Evolutionary conservation across 805 yeast species (phyloP).

Genomic region (Candida boleticola): DNA sequence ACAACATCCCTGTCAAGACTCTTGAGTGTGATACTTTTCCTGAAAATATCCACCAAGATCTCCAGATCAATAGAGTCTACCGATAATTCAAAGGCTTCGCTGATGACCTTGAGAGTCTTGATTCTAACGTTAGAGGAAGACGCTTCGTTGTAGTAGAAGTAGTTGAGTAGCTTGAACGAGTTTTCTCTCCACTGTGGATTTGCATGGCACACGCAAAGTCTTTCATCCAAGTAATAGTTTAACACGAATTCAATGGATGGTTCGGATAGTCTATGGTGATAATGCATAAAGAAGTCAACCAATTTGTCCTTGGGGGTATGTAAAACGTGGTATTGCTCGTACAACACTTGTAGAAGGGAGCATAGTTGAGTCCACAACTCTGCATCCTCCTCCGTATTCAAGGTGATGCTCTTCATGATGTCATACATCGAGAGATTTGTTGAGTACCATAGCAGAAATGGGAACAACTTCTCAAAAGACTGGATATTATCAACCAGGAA

Average conservation of each 20-base stretch:
- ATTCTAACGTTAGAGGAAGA: slow-evolving; percentile 6
- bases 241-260: slow-evolving; percentile 44
- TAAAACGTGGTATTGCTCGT: slow-evolving; percentile 28
- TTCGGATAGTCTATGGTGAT: slow-evolving; percentile 35
- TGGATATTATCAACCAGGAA: slow-evolving; percentile 24
- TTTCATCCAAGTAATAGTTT: slow-evolving; percentile 45
- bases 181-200: slow-evolving; percentile 52
- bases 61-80: slow-evolving; percentile 26
- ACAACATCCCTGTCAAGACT: neutral
- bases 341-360: slow-evolving; percentile 28
- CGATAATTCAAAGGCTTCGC: slow-evolving; percentile 36
- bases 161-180: slow-evolving; percentile 41
- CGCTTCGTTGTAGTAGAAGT: slow-evolving; percentile 34
- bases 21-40: slow-evolving; percentile 14
- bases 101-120: slow-evolving; percentile 20
- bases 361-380: slow-evolving; percentile 35
- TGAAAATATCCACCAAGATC: slow-evolving; percentile 30
- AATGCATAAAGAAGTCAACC: slow-evolving; percentile 37
- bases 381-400: slow-evolving; percentile 26
- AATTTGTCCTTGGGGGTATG: slow-evolving; percentile 43
- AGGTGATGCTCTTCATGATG: slow-evolving; percentile 23
- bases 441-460: slow-evolving; percentile 42
- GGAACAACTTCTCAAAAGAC: slow-evolving; percentile 26
- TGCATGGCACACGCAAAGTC: slow-evolving; percentile 50
- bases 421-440: slow-evolving; percentile 39